Base-by-base conservation (phyloP, 2,329 filamentous ascomycete species). In the Arthrobotrys iridis region DNA sequence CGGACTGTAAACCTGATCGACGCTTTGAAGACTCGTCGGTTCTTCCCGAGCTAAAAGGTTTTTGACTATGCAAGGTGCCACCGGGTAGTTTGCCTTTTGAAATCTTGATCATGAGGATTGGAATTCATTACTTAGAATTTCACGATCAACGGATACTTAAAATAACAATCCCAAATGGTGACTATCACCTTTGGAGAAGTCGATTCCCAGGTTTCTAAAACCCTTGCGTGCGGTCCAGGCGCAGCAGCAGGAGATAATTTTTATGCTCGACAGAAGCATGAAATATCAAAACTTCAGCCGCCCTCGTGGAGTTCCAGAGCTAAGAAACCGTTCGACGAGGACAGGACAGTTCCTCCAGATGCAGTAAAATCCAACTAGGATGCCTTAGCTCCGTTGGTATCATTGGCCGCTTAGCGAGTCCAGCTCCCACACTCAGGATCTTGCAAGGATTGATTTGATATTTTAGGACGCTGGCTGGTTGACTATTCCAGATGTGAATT, bases 381-480 rank as follows among this genome's bases (percentile, higher is more conserved):
- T 66, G 20, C 33, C n/a, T n/a, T 24, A 22, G 35, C 15, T 18
- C 22, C 33, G 33, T 30, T 45, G 15, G 41, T 37, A 4, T n/a
- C 13, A 74, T 74, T 74, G 70, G 68, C 37, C 30, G n/a, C 18
- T 62, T 67, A 62, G 45, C 52, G 55, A 67, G 22, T 28, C 28
- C 10, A 41, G 20, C 37, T 64, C 63, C 60, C 52, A 62, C 45
- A 41, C 62, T 18, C 18, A 48, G 70, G 28, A 65, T 15, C 37
- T 20, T 45, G 37, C 68, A 74, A 58, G 70, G 70, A 74, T 67
- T 45, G 55, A 74, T 74, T 74, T 74, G 70, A 58, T 63, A 67
- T 74, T 74, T 50, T 57, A 24, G 62, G 26, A 41, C 18, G 46
- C 41, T n/a, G 5, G 57, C 5, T 50, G 45, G 60, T 35, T 35